Base-by-base conservation (phyloP, 768 basidiomycete species). In the Russula olivacea region DNA sequence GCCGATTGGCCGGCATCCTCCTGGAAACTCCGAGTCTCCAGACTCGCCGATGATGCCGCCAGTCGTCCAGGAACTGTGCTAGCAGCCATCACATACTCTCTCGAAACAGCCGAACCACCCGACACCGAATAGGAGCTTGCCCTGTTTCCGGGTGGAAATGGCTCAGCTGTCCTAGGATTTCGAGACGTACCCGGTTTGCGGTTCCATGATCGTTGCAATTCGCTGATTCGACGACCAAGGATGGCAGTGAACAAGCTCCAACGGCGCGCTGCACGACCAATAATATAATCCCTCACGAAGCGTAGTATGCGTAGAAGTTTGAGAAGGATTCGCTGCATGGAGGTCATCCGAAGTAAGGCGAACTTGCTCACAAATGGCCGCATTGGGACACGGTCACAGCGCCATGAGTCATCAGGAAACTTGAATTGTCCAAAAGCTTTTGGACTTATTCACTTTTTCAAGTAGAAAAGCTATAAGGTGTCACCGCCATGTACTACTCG, bases 71-170 rank as follows among this genome's bases (percentile, higher is more conserved):
- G 59, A 54, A 43, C 32, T 0, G 6, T 15, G 36, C 60, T 61
- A 10, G 34, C 53, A 55, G 34, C 34, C 15, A 61, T 45, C 12
- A 36, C 52, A 10, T 55, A 61, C 47, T 55, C 60, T 32, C 32
- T 32, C 32, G 9, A 32, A 32, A 32, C 32, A 32, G 32, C 32
- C 32, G 32, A 32, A 32, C 32, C 8, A 23, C 32, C 21, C 34
- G 36, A 32, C 21, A 9, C 45, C 36, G 45, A 36, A 36, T 36
- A 48, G 5, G 12, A 25, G 11, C 17, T 14, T 15, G 12, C 17
- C 34, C 17, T n/a, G 8, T 2, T 28, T 10, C 21, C 28, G 28
- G 45, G 53, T 28, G 40, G 48, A 19, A 36, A 48, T 12, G 34
- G 17, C 25, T 19, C 51, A 7, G 19, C n/a, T 4, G 40, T 8